These are phyloP conservation scores for Mortierella sp. DNA, from an alignment of 371 early-diverging fungal genomes.

Conservation along the genomic window DNA sequence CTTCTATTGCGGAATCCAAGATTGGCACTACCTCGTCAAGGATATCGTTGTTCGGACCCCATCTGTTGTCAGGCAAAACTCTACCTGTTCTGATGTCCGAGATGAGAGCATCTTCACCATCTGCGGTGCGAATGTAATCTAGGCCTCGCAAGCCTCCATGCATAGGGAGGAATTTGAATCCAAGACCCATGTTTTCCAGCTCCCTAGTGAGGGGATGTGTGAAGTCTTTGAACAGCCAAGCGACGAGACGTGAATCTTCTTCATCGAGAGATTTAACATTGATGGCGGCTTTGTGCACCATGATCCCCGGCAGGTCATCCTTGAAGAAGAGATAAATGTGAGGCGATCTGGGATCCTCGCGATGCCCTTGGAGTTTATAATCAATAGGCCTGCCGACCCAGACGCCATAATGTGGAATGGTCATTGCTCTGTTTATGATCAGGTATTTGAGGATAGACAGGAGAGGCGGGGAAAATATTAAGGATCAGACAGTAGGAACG, in stretches of 20 bases:
- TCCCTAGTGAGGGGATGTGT: neutral
- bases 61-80: neutral
- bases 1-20: slow-evolving; percentile 1
- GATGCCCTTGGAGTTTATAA: neutral
- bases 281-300: neutral
- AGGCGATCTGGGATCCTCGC: neutral
- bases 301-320: neutral
- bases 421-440: too few species aligned
- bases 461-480: too few species aligned
- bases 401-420: slow-evolving; percentile 9
- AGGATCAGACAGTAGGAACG: too few species aligned
- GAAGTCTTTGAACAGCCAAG: neutral
- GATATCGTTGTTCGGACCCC: neutral
- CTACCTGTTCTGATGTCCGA: neutral
- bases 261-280: slow-evolving; percentile 9
- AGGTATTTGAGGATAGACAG: too few species aligned
- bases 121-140: slow-evolving; percentile 3
- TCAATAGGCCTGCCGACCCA: slow-evolving; percentile 10
- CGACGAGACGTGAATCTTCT: slow-evolving; percentile 1
- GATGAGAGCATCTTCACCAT: neutral
- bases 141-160: neutral
- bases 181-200: neutral
- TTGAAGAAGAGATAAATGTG: slow-evolving; percentile 7
- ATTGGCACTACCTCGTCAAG: slow-evolving; percentile 1
- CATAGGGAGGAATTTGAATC: slow-evolving; percentile 6